phyloP scores from a whole-genome alignment of 306 rosid species.

The Adenanthera pavonina region DNA sequence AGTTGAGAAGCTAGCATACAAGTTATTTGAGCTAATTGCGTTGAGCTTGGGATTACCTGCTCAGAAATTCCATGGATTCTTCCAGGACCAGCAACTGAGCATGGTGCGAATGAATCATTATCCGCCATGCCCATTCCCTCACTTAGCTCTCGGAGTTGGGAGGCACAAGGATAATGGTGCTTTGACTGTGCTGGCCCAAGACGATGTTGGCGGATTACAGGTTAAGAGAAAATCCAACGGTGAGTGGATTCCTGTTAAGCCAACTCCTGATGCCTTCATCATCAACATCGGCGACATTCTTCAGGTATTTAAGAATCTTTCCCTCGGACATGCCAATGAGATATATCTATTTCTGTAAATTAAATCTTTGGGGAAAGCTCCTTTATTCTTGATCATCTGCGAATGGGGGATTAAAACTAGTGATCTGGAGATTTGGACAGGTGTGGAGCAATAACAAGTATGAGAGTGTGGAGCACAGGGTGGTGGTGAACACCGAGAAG shows the following conservation, averaged over 20 bases:
- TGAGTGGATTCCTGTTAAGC: conserved; percentile 66
- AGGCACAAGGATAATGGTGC: conserved; percentile 64
- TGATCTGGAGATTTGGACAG: conserved; percentile 39
- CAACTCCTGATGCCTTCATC: conserved; percentile 62
- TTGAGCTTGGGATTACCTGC: conserved; percentile 62
- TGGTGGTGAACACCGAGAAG: conserved; percentile 53
- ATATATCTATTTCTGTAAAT: no score
- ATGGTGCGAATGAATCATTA: conserved; percentile 56
- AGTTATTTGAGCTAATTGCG: conserved; percentile 62
- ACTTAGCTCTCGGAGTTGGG: conserved; percentile 66
- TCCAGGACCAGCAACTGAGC: conserved; percentile 61
- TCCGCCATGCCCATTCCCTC: conserved; percentile 67
- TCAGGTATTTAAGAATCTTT: conserved; percentile 48
- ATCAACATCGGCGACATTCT: conserved; percentile 64
- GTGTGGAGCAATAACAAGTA: conserved; percentile 79
- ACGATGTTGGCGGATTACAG: conserved; percentile 69
- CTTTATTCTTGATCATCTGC: no score
- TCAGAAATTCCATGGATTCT: conserved; percentile 49
- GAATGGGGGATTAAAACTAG: neutral
- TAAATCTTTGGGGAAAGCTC: no score
- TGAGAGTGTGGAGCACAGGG: conserved; percentile 77
- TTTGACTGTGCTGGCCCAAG: conserved; percentile 67
- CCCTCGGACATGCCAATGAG: no score
- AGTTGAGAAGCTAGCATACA: conserved; percentile 51
- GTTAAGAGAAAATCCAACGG: conserved; percentile 65